Evolutionary conservation across 371 early-diverging fungal species (phyloP).

Genomic region (Apophysomyces elegans): DNA sequence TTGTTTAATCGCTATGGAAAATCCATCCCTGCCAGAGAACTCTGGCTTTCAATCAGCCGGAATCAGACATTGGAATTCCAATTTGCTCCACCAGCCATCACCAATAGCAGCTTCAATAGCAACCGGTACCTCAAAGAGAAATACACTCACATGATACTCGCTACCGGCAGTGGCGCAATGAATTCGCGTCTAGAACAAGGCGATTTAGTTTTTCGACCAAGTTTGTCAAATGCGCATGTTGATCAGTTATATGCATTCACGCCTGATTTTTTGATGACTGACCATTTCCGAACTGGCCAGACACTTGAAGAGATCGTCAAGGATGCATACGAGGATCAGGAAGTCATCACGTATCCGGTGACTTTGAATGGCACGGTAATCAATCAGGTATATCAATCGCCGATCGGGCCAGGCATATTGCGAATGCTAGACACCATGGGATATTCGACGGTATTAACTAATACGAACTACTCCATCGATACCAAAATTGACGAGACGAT

Average conservation of each 20-base stretch:
- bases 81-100: not conserved
- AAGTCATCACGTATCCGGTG: constrained; percentile 17
- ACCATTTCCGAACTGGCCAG: constrained; percentile 17
- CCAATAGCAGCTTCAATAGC: not conserved
- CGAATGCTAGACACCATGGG: constrained; percentile 43
- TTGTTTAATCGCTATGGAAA: constrained; percentile 26
- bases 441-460: constrained; percentile 37
- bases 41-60: constrained; percentile 11
- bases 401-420: constrained; percentile 43
- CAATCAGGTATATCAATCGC: constrained; percentile 19
- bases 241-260: constrained; percentile 22
- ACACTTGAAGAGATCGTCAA: constrained; percentile 18
- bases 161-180: constrained; percentile 15
- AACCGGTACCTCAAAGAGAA: not conserved
- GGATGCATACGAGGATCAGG: constrained; percentile 19
- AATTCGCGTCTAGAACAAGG: not conserved
- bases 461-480: constrained; percentile 28
- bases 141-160: not conserved
- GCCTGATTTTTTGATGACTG: constrained; percentile 34
- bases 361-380: constrained; percentile 15
- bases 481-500: constrained; percentile 13
- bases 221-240: constrained; percentile 27
- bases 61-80: constrained; percentile 4
- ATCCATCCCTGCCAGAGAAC: constrained; percentile 20
- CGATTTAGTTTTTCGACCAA: constrained; percentile 22